A percentile compares a stretch with the other conserved stretches of the same genome.
These are phyloP conservation scores for Cladosporium sphaerospermum DNA, from an alignment of 2,329 filamentous ascomycete species.

Conservation along the genomic window DNA sequence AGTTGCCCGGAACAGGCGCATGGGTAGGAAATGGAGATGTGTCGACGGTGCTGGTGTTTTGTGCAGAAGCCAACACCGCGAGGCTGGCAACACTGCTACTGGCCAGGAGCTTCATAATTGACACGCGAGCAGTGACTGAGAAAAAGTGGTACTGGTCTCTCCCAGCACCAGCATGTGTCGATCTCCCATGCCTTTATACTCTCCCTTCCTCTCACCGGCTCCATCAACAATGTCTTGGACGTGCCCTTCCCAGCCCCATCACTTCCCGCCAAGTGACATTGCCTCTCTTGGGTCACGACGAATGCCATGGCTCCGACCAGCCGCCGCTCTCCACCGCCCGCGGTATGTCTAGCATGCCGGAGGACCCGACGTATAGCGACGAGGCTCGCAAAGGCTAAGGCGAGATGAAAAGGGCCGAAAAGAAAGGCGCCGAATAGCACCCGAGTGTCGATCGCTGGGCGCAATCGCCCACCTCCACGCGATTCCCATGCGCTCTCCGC, in stretches of 20 bases:
- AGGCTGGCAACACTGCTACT: conserved; percentile 1
- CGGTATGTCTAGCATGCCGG: background rate
- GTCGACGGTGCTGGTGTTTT: background rate
- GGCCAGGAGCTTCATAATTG: conserved; percentile 3
- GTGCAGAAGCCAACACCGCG: conserved; percentile 1
- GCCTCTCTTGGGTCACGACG: background rate
- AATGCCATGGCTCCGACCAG: background rate
- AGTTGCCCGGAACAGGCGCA: conserved; percentile 15
- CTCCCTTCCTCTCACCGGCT: no score
- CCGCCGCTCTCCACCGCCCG: background rate
- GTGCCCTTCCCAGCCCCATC: no score
- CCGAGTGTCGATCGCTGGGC: conserved; percentile 6
- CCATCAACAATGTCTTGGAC: no score
- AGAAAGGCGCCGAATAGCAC: conserved; percentile 4
- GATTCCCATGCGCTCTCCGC: conserved; percentile 2
- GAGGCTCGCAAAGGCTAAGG: background rate
- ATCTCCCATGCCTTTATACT: no score
- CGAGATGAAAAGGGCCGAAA: conserved; percentile 1
- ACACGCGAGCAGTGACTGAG: background rate
- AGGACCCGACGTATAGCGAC: no score
- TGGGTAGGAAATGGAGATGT: conserved; percentile 13
- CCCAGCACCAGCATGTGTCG: no score
- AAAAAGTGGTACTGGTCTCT: no score
- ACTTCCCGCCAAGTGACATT: background rate
- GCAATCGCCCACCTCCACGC: background rate